A percentile compares a stretch with the other conserved stretches of the same genome.
Evolutionary conservation across 2,329 filamentous ascomycete genomes (phyloP).

Genomic region (Aspergillus hiratsukae): DNA sequence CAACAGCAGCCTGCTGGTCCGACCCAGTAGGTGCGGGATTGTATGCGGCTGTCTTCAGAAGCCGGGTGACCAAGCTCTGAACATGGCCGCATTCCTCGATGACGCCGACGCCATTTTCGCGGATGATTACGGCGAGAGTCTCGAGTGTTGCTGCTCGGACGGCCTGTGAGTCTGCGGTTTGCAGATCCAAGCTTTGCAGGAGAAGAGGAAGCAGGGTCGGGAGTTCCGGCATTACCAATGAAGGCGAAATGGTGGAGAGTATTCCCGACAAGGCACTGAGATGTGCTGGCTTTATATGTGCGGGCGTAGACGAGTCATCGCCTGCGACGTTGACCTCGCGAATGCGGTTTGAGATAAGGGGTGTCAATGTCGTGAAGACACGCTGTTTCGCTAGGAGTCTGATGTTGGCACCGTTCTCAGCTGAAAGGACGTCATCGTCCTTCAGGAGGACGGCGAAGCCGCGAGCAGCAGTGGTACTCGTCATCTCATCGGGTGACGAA

Average conservation of each 20-base stretch:
- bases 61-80: constrained; percentile 52
- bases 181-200: constrained; percentile 59
- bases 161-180: constrained; percentile 40
- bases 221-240: constrained; percentile 57
- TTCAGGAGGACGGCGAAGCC: constrained; percentile 58
- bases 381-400: constrained; percentile 61
- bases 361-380: constrained; percentile 56
- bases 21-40: constrained; percentile 8
- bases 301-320: constrained; percentile 17
- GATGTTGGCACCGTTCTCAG: constrained; percentile 58
- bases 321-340: constrained; percentile 35
- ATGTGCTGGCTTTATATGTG: constrained; percentile 54
- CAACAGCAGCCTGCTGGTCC: background rate
- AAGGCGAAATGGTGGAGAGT: constrained; percentile 55
- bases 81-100: constrained; percentile 52
- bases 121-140: constrained; percentile 55
- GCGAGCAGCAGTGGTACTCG: constrained; percentile 50
- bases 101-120: constrained; percentile 50
- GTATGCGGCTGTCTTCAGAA: constrained; percentile 46
- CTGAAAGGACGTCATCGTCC: constrained; percentile 57
- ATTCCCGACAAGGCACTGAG: constrained; percentile 61
- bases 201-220: constrained; percentile 56
- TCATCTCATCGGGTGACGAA: constrained; percentile 40
- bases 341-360: constrained; percentile 52
- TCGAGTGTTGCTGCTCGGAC: constrained; percentile 59